These are phyloP conservation scores for Infundibulicybe gibba DNA, from an alignment of 768 basidiomycete genomes.

Conservation along the genomic window DNA sequence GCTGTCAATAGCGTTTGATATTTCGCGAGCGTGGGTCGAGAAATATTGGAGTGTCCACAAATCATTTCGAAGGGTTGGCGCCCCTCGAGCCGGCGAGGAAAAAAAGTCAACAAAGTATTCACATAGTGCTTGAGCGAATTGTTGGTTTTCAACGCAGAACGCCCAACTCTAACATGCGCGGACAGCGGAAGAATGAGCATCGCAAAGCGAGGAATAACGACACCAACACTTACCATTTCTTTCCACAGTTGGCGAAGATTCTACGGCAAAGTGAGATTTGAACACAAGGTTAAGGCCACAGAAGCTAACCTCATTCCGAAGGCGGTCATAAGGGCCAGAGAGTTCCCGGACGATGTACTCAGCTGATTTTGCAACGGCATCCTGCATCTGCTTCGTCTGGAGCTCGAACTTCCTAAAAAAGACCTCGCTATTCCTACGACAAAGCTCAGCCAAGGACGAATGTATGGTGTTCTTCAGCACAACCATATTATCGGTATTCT, in stretches of 20 bases:
- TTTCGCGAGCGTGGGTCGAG: conserved; percentile 6
- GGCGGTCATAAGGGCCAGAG: conserved; percentile 12
- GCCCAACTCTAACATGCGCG: conserved; percentile 11
- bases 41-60: conserved; percentile 15
- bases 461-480: too few relatives aligned
- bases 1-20: conserved; percentile 11
- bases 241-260: not conserved
- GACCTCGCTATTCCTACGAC: too few relatives aligned
- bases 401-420: too few relatives aligned
- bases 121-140: conserved; percentile 14
- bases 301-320: conserved; percentile 9
- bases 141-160: conserved; percentile 18
- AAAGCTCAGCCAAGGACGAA: too few relatives aligned
- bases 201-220: not conserved
- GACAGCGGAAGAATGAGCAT: not conserved
- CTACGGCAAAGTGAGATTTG: too few relatives aligned
- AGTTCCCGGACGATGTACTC: conserved; percentile 7
- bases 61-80: too few relatives aligned
- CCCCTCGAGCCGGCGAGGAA: conserved; percentile 1
- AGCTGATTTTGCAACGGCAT: conserved; percentile 8
- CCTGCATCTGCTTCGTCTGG: conserved; percentile 1
- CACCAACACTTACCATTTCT: conserved; percentile 10
- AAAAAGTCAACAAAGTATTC: conserved; percentile 18
- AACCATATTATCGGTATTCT: too few relatives aligned
- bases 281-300: not conserved